Evolutionary conservation across 805 yeast species (phyloP).

Genomic region (Wickerhamomyces hampshirensis): DNA sequence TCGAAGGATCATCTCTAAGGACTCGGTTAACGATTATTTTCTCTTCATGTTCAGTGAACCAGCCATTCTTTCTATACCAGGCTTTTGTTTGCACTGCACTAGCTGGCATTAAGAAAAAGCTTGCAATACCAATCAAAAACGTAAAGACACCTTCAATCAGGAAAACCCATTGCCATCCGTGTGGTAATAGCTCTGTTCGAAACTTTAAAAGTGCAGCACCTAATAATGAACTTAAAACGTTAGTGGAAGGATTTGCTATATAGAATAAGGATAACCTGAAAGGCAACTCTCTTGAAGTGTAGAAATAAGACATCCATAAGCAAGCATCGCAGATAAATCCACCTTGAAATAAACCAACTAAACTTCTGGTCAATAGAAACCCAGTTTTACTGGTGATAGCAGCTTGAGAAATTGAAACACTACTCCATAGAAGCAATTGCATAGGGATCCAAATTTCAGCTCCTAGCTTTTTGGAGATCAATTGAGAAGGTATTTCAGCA

Average conservation of each 20-base stretch:
- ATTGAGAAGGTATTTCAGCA: slow-evolving; percentile 63
- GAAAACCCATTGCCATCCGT: slow-evolving; percentile 68
- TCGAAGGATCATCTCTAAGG: slow-evolving; percentile 60
- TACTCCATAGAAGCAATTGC: slow-evolving; percentile 54
- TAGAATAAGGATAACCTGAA: slow-evolving; percentile 58
- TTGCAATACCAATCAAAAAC: slow-evolving; percentile 43
- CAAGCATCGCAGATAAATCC: slow-evolving; percentile 64
- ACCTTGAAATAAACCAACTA: slow-evolving; percentile 55
- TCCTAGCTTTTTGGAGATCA: slow-evolving; percentile 55
- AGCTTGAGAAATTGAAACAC: slow-evolving; percentile 50
- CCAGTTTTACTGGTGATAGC: slow-evolving; percentile 36
- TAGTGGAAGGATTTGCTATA: slow-evolving; percentile 47
- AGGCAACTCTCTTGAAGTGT: slow-evolving; percentile 53
- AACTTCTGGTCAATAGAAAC: slow-evolving; percentile 43
- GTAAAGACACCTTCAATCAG: slow-evolving; percentile 61
- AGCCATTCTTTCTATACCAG: slow-evolving; percentile 46
- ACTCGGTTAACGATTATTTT: slow-evolving; percentile 55
- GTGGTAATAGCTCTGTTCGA: slow-evolving; percentile 40
- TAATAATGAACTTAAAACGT: slow-evolving; percentile 41
- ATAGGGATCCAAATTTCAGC: slow-evolving; percentile 57
- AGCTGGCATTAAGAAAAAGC: slow-evolving; percentile 50
- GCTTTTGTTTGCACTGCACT: slow-evolving; percentile 50
- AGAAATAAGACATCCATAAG: slow-evolving; percentile 66
- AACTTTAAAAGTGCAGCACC: slow-evolving; percentile 53
- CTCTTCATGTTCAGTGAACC: slow-evolving; percentile 51